Percentiles rank a stretch among this genome's conserved stretches.
These are phyloP conservation scores for Lasiosphaeria hispida DNA, from an alignment of 495 filamentous ascomycete species.

Conservation along the genomic window DNA sequence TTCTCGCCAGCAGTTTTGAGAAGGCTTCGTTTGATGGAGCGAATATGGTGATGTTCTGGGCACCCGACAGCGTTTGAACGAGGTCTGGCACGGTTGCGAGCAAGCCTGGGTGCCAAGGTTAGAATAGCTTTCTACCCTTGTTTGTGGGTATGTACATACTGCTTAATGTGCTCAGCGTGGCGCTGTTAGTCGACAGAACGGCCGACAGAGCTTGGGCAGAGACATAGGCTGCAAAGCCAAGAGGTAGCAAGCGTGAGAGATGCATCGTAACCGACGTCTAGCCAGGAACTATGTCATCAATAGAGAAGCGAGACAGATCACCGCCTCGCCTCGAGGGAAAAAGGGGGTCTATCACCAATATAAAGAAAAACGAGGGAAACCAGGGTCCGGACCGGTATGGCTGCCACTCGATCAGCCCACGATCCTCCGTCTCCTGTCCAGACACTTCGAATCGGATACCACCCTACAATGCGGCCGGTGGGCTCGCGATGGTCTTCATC, in stretches of 20 bases:
- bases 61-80: constrained; percentile 17
- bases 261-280: constrained; percentile 13
- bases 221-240: constrained; percentile 15
- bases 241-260: constrained; percentile 15
- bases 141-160: constrained; percentile 28
- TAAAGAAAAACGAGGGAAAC: background rate
- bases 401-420: too few species aligned
- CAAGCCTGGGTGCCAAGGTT: constrained; percentile 10
- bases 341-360: background rate
- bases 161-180: constrained; percentile 39
- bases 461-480: background rate
- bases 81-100: constrained; percentile 22
- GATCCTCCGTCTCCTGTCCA: too few species aligned
- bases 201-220: constrained; percentile 33
- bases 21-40: constrained; percentile 63
- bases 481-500: background rate
- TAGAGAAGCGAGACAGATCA: background rate
- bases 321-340: background rate
- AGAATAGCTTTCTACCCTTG: background rate
- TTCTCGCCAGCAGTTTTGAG: constrained; percentile 33
- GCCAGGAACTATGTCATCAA: background rate
- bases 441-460: too few species aligned
- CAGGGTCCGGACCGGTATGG: too few species aligned
- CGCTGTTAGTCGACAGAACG: constrained; percentile 33
- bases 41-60: constrained; percentile 57